These are phyloP conservation scores for Raffaelea ambrosiae DNA, from an alignment of 2,329 filamentous ascomycete genomes.

Conservation along the genomic window DNA sequence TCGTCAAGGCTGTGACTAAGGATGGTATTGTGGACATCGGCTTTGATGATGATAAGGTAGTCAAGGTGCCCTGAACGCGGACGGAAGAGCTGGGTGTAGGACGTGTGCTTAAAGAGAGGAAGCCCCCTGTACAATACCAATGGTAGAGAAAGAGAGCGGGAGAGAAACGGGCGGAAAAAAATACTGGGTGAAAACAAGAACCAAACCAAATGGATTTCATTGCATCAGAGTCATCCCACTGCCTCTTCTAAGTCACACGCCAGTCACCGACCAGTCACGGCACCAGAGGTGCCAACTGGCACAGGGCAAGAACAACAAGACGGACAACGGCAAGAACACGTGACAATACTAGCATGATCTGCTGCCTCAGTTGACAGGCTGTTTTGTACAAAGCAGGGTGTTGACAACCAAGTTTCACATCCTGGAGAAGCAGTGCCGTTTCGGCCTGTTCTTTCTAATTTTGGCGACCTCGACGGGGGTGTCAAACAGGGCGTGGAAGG, in stretches of 20 bases:
- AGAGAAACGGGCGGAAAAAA: not conserved
- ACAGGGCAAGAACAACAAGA: not conserved
- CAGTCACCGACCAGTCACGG: too few relatives aligned
- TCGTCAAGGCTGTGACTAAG: constrained; percentile 90
- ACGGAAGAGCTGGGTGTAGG: not conserved
- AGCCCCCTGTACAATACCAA: constrained; percentile 1
- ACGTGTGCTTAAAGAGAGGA: not conserved
- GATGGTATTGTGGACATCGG: constrained; percentile 81
- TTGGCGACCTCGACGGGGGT: too few relatives aligned
- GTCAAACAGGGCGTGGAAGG: not conserved
- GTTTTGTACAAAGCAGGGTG: too few relatives aligned
- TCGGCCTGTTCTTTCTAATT: too few relatives aligned
- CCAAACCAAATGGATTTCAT: not conserved
- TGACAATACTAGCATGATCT: too few relatives aligned
- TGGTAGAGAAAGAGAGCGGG: not conserved
- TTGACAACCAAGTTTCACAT: too few relatives aligned
- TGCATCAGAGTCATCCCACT: too few relatives aligned
- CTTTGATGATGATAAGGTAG: constrained; percentile 72
- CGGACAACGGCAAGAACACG: not conserved
- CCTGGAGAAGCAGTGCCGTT: too few relatives aligned
- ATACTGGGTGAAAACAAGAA: not conserved
- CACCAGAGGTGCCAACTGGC: too few relatives aligned
- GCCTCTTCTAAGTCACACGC: too few relatives aligned
- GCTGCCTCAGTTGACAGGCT: too few relatives aligned
- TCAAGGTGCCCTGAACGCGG: constrained; percentile 45